These are phyloP conservation scores for Quercus suber DNA, from an alignment of 306 rosid species.

Conservation along the genomic window DNA sequence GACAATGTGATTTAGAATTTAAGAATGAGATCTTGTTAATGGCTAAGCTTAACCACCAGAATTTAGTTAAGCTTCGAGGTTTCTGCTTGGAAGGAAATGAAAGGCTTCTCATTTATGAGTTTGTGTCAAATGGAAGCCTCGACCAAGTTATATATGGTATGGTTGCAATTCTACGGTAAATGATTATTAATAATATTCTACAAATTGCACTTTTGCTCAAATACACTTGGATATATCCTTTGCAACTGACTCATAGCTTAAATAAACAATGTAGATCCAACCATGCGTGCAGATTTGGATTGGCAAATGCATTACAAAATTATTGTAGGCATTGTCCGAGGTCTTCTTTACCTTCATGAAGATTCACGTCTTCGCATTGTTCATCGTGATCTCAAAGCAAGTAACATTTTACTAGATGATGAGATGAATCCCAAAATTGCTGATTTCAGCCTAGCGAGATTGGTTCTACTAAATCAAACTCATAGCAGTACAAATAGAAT, in stretches of 20 bases:
- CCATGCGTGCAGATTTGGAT: constrained; percentile 9
- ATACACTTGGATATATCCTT: too few relatives aligned
- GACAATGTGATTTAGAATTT: constrained; percentile 14
- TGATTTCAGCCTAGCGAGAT: constrained; percentile 49
- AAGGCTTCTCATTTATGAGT: constrained; percentile 36
- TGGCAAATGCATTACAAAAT: constrained; percentile 38
- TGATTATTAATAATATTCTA: too few relatives aligned
- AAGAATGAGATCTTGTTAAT: constrained; percentile 16
- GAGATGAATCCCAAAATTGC: constrained; percentile 42
- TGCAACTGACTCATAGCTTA: too few relatives aligned
- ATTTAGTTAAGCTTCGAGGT: constrained; percentile 34
- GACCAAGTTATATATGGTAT: background rate
- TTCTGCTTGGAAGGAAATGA: constrained; percentile 31
- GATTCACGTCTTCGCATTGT: constrained; percentile 39
- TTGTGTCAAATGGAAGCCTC: constrained; percentile 23
- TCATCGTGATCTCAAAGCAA: constrained; percentile 47
- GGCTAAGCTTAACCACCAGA: constrained; percentile 29
- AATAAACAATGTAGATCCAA: too few relatives aligned
- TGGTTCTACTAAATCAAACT: constrained; percentile 24
- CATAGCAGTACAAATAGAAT: background rate
- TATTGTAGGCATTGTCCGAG: constrained; percentile 35
- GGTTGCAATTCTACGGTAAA: too few relatives aligned
- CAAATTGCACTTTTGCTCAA: too few relatives aligned
- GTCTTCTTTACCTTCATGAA: constrained; percentile 44
- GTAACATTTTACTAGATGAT: constrained; percentile 40